Conservation (phyloP, 2,329 filamentous ascomycete genomes). For the Orbilia oligospora region DNA sequence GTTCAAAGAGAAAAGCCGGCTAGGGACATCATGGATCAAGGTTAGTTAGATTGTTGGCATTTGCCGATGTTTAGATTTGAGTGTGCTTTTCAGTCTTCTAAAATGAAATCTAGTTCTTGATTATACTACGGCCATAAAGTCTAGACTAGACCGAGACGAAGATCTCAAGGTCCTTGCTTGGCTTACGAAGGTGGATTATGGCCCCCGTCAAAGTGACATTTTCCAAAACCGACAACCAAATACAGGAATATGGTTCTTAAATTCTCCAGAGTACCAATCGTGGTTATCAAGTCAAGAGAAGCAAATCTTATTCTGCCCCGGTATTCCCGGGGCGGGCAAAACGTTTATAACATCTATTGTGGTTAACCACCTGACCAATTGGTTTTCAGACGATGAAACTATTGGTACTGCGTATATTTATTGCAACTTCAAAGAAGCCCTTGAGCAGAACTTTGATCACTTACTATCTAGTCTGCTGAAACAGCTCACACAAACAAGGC, state of each 20-base stretch:
- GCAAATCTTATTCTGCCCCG: conserved; percentile 34
- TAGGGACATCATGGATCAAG: neutral
- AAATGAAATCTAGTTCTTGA: neutral
- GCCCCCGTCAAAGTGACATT: neutral
- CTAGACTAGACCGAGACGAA: neutral
- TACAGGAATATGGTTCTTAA: conserved; percentile 6
- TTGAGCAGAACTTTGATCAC: conserved; percentile 66
- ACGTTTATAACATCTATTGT: conserved; percentile 17
- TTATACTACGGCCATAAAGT: neutral
- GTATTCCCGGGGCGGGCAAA: conserved; percentile 33
- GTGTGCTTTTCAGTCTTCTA: neutral
- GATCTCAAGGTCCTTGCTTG: neutral
- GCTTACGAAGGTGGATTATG: conserved; percentile 6
- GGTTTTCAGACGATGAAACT: neutral
- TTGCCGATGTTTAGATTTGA: neutral
- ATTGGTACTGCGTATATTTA: conserved; percentile 68
- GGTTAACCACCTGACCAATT: neutral
- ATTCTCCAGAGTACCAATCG: conserved; percentile 2
- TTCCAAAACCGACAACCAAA: neutral
- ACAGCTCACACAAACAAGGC: conserved; percentile 65
- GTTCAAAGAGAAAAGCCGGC: neutral
- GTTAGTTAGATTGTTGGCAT: neutral
- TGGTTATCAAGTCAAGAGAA: neutral
- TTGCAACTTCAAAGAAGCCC: conserved; percentile 67
- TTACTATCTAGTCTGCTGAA: conserved; percentile 67